Conservation (phyloP, 306 rosid species). For the Quercus variabilis region DNA sequence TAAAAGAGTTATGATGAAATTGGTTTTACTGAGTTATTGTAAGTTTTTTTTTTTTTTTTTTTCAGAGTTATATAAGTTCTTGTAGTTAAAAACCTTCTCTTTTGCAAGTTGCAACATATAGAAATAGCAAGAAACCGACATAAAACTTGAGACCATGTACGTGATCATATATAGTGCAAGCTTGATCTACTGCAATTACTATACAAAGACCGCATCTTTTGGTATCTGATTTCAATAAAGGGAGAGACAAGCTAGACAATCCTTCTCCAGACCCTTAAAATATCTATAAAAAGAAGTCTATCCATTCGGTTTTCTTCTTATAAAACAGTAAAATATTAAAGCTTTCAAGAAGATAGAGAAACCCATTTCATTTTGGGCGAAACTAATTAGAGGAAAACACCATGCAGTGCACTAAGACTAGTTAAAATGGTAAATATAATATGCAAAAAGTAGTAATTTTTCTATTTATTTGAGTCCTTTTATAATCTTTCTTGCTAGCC, state of each 20-base stretch:
- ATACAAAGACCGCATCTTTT: background rate
- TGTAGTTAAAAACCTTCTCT: conserved; percentile 1
- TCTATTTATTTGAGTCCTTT: background rate
- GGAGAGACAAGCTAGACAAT: background rate
- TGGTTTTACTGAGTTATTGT: background rate
- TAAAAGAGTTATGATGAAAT: background rate
- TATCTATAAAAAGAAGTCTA: conserved; percentile 27
- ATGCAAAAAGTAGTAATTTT: background rate
- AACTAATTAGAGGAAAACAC: background rate
- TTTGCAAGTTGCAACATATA: conserved; percentile 9
- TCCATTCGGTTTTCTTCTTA: background rate
- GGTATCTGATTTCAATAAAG: conserved; percentile 22
- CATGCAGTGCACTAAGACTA: background rate
- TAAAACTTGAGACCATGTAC: conserved; percentile 14
- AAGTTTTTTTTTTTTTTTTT: no score
- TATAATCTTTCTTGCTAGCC: background rate
- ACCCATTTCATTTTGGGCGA: conserved; percentile 9
- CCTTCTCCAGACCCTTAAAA: conserved; percentile 19
- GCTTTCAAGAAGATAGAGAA: conserved; percentile 4
- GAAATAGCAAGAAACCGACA: conserved; percentile 15
- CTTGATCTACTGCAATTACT: background rate
- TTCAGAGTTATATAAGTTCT: background rate
- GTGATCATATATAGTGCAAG: conserved; percentile 21
- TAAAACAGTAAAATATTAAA: background rate
- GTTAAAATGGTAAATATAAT: background rate